These are phyloP conservation scores for Verticillium isaacii DNA, from an alignment of 2,329 filamentous ascomycete species.

Conservation along the genomic window DNA sequence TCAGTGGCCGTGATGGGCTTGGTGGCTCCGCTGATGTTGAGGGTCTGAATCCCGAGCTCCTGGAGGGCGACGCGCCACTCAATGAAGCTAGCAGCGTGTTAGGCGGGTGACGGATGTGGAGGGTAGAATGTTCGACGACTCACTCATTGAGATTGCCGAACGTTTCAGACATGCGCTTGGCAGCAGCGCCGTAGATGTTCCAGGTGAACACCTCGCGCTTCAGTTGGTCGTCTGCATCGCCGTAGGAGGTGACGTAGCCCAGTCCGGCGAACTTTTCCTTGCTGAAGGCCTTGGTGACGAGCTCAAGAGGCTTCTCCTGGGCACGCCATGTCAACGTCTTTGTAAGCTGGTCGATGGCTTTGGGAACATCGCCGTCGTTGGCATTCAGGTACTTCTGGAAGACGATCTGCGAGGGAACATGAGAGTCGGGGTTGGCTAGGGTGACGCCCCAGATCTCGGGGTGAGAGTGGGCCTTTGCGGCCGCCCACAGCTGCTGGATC, in stretches of 20 bases:
- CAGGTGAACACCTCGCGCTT: constrained; percentile 71
- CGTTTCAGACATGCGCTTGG: constrained; percentile 76
- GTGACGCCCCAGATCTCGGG: constrained; percentile 84
- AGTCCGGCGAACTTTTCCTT: constrained; percentile 69
- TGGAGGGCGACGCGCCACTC: constrained; percentile 86
- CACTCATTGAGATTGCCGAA: constrained; percentile 82
- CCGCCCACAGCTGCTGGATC: constrained; percentile 49
- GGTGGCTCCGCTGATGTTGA: constrained; percentile 66
- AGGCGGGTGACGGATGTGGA: not conserved
- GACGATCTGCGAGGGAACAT: constrained; percentile 76
- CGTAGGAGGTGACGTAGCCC: constrained; percentile 74
- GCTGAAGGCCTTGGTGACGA: constrained; percentile 61
- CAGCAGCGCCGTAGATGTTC: constrained; percentile 85
- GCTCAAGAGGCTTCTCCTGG: constrained; percentile 64
- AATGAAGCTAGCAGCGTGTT: constrained; percentile 61
- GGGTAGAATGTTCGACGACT: constrained; percentile 25
- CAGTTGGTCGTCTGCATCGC: constrained; percentile 32
- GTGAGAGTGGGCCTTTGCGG: constrained; percentile 54
- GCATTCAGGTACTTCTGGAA: constrained; percentile 92
- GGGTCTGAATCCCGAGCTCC: constrained; percentile 75
- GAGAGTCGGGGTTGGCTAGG: constrained; percentile 47
- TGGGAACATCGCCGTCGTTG: constrained; percentile 70
- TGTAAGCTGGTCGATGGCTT: constrained; percentile 72
- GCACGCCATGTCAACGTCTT: constrained; percentile 82
- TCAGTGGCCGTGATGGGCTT: constrained; percentile 65